Evolutionary conservation across 768 basidiomycete genomes (phyloP), one percentile per base, ranked within the genome.

Genomic region (Tricholoma hemisulphureum): DNA sequence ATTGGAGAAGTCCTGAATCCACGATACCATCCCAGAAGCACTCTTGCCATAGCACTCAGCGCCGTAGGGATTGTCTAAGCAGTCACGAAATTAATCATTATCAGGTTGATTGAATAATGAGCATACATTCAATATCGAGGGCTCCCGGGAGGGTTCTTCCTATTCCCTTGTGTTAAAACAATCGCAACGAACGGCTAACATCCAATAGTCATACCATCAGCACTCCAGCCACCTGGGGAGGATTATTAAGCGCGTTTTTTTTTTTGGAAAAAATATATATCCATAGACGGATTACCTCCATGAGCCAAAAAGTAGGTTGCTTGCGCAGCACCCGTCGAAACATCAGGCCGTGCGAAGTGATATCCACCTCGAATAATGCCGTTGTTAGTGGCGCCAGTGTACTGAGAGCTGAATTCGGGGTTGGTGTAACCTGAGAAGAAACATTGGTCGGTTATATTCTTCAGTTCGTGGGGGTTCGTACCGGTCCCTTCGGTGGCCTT

Each of bases 1-100:
- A 63, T 78, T 68, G 1, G 85, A 85, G 71, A 88, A 88, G 64
- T 83, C 81, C 29, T 68, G 57, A 51, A 89, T 76, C 85, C 86
- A 87, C 13, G 77, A 64, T n/a, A 85, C 84, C 85, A 88, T 87
- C 5, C 73, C 66, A 4, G 83, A 61, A 7, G 77, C 68, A 51
- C 76, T 79, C 64, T 83, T 62, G 14, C 78, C 85, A 60, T 84
- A 87, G 69, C 85, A 88, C 41, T 72, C 73, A 6, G 73, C 75
- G 21, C 81, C 82, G 61, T 69, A 68, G 5, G 83, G 80, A 64
- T 81, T 82, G 57, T 83, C 83, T 87, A 56, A 41, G 26, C 18
- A n/a, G n/a, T n/a, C n/a, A n/a, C n/a, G n/a, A n/a, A n/a, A n/a
- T n/a, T n/a, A n/a, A 41, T 14, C 45, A 32, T 23, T 29, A 14